Percentiles rank a stretch among this genome's conserved stretches.
phyloP scores from a whole-genome alignment of 169 alveolate genomes.

The Cryptosporidium canis region DNA sequence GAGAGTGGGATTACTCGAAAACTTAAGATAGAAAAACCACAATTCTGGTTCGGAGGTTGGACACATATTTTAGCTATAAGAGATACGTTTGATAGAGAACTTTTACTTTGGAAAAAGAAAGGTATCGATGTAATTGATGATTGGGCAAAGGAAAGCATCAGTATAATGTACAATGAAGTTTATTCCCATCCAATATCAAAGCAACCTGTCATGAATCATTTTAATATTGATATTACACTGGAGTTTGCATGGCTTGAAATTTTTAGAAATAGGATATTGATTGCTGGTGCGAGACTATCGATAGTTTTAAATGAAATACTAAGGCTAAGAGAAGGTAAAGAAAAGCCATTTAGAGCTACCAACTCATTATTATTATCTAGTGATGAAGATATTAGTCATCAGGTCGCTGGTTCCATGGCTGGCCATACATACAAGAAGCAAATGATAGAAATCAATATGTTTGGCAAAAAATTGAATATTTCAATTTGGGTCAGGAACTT shows the following conservation, averaged over 20 bases:
- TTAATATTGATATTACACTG: slow-evolving; percentile 37
- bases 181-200: slow-evolving; percentile 74
- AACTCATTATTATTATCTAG: slow-evolving; percentile 16
- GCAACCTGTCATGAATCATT: slow-evolving; percentile 27
- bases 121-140: slow-evolving; percentile 81
- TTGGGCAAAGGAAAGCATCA: slow-evolving; percentile 83
- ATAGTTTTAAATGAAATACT: slow-evolving; percentile 82
- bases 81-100: slow-evolving; percentile 77
- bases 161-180: slow-evolving; percentile 76
- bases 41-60: slow-evolving; percentile 89
- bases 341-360: slow-evolving; percentile 50
- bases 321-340: slow-evolving; percentile 52
- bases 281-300: slow-evolving; percentile 86
- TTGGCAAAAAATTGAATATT: slow-evolving; percentile 3
- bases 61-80: slow-evolving; percentile 83
- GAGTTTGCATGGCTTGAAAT: slow-evolving; percentile 77
- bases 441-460: neutral
- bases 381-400: slow-evolving; percentile 53
- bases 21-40: slow-evolving; percentile 62
- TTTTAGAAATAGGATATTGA: slow-evolving; percentile 80
- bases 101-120: slow-evolving; percentile 65
- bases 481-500: slow-evolving; percentile 33
- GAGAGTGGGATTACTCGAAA: slow-evolving; percentile 58
- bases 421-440: neutral
- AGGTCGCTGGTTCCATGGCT: neutral